Conservation (phyloP, 2,329 filamentous ascomycete species). For the Karstenula rhodostoma region DNA sequence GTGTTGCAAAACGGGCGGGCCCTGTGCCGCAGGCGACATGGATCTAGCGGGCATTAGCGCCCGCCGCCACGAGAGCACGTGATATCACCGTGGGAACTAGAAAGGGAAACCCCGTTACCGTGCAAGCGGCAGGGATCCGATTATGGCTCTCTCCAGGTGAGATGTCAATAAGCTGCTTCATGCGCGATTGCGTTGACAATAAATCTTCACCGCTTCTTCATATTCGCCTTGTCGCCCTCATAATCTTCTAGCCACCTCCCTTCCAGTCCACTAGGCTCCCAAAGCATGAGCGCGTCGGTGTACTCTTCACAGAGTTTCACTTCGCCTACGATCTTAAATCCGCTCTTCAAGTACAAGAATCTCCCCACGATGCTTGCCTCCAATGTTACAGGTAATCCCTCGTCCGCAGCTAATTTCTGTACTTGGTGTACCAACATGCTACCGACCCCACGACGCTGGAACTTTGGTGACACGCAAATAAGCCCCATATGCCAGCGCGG, state of each 20-base stretch:
- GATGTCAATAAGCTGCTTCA: background rate
- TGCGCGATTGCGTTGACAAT: background rate
- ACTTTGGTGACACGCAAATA: conserved; percentile 24
- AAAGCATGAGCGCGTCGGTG: conserved; percentile 26
- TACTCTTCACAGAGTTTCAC: conserved; percentile 18
- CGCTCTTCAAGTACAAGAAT: conserved; percentile 29
- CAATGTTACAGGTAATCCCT: conserved; percentile 28
- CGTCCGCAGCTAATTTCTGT: conserved; percentile 24
- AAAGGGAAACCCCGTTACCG: too few relatives aligned
- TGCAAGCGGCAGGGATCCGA: background rate
- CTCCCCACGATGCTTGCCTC: conserved; percentile 27
- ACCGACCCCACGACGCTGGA: conserved; percentile 31
- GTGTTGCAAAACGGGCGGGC: conserved; percentile 3
- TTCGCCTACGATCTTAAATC: conserved; percentile 26
- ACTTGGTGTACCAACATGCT: conserved; percentile 24
- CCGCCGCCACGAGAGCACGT: conserved; percentile 11
- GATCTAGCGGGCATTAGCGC: conserved; percentile 7
- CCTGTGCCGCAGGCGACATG: background rate
- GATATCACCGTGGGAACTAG: background rate
- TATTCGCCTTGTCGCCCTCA: conserved; percentile 8
- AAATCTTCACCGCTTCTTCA: background rate
- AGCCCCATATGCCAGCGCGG: conserved; percentile 28
- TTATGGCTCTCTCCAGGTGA: background rate
- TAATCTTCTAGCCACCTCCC: conserved; percentile 14
- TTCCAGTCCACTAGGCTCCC: conserved; percentile 24